Conservation (phyloP, 768 basidiomycete genomes). For the Tulasnella sp. region DNA sequence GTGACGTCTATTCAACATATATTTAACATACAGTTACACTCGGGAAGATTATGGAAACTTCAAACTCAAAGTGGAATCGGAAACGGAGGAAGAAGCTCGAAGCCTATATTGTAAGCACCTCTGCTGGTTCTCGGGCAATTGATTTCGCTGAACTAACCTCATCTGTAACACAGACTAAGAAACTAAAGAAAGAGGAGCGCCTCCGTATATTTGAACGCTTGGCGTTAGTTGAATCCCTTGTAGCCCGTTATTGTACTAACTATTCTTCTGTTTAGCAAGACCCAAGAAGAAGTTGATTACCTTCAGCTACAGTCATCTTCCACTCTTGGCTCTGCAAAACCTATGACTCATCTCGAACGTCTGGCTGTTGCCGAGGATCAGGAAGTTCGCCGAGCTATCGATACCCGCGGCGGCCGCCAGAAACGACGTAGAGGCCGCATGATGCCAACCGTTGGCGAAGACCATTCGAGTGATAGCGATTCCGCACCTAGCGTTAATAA, state of each 20-base stretch:
- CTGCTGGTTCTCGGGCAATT: neutral
- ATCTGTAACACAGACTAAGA: constrained; percentile 62
- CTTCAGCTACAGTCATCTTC: constrained; percentile 69
- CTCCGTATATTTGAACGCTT: constrained; percentile 68
- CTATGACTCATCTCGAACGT: constrained; percentile 51
- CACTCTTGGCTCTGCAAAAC: constrained; percentile 69
- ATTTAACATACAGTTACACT: neutral
- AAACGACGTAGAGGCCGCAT: constrained; percentile 32
- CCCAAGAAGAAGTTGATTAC: constrained; percentile 58
- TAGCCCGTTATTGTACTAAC: too few relatives aligned
- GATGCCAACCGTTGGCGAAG: constrained; percentile 29
- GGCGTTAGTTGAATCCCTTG: constrained; percentile 45
- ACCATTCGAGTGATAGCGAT: constrained; percentile 26
- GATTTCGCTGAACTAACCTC: neutral
- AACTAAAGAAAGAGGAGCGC: constrained; percentile 85
- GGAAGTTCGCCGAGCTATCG: constrained; percentile 35
- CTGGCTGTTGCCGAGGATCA: constrained; percentile 54
- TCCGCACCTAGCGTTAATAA: constrained; percentile 19
- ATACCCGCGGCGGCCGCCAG: constrained; percentile 35
- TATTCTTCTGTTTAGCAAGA: constrained; percentile 45
- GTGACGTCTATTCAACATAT: neutral
- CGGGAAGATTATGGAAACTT: constrained; percentile 17
- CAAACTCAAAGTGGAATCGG: constrained; percentile 62
- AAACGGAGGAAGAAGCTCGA: constrained; percentile 88
- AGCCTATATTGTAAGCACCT: constrained; percentile 71